A percentile compares a stretch with the other conserved stretches of the same genome.
Conservation (phyloP, 1,284 basidiomycete genomes). For the Ceratobasidium sp. region DNA sequence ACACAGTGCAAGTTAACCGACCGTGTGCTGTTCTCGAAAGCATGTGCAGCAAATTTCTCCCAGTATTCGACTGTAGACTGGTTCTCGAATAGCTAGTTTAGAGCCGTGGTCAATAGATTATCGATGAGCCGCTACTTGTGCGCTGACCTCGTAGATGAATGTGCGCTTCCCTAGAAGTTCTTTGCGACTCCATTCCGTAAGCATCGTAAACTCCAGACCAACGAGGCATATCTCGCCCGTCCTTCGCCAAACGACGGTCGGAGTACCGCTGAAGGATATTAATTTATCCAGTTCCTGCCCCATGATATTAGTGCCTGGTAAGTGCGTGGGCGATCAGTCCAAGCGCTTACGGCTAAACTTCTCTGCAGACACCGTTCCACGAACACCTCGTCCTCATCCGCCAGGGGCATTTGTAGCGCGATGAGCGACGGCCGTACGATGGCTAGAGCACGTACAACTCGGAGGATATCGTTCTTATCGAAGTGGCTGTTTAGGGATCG, state of each 20-base stretch:
- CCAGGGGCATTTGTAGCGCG: slow-evolving; percentile 93
- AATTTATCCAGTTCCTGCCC: slow-evolving; percentile 92
- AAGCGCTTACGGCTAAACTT: slow-evolving; percentile 76
- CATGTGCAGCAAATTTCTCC: slow-evolving; percentile 93
- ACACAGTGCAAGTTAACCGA: slow-evolving; percentile 93
- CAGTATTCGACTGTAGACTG: slow-evolving; percentile 92
- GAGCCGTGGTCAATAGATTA: not conserved
- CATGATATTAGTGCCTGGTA: slow-evolving; percentile 35
- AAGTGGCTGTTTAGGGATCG: slow-evolving; percentile 66
- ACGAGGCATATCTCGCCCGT: slow-evolving; percentile 98
- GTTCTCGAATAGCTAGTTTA: slow-evolving; percentile 82
- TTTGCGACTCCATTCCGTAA: slow-evolving; percentile 87
- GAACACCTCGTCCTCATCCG: slow-evolving; percentile 92
- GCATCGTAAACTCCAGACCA: slow-evolving; percentile 93
- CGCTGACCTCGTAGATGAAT: slow-evolving; percentile 86
- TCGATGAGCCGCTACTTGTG: not conserved
- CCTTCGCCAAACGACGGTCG: slow-evolving; percentile 97
- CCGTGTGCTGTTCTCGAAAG: slow-evolving; percentile 94
- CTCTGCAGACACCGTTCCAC: slow-evolving; percentile 95
- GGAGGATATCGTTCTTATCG: slow-evolving; percentile 93
- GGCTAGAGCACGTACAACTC: slow-evolving; percentile 92
- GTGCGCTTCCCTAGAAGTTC: slow-evolving; percentile 79
- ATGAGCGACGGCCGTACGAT: slow-evolving; percentile 95
- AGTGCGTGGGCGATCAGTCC: slow-evolving; percentile 21
- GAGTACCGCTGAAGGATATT: slow-evolving; percentile 97